phyloP scores from a whole-genome alignment of 306 rosid genomes.

The Pyrus betulifolia region DNA sequence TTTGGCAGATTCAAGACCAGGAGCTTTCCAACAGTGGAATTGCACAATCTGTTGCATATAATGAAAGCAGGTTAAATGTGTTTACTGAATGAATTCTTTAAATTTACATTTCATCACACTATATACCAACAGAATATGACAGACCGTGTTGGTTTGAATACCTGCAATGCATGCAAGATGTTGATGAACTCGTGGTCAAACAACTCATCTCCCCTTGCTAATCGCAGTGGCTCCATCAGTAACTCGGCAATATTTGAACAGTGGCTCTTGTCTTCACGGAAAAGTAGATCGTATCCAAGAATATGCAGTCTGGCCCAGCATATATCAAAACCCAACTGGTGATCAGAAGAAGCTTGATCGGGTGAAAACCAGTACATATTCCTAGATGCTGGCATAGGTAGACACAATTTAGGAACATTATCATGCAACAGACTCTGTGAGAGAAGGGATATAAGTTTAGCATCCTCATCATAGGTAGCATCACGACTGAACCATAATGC shows the following conservation, averaged over 20 bases:
- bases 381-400: constrained; percentile 74
- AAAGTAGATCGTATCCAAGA: constrained; percentile 55
- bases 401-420: constrained; percentile 28
- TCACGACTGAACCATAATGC: constrained; percentile 92
- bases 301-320: constrained; percentile 79
- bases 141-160: constrained; percentile 18
- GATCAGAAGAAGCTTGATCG: constrained; percentile 42
- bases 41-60: constrained; percentile 53
- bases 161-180: constrained; percentile 95
- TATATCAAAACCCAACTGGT: constrained; percentile 55
- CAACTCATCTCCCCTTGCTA: constrained; percentile 52
- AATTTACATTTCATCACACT: neutral
- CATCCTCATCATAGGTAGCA: constrained; percentile 78
- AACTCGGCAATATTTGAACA: constrained; percentile 43
- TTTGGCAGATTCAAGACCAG: constrained; percentile 21
- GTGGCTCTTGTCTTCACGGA: constrained; percentile 28
- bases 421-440: constrained; percentile 37
- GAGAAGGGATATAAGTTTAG: constrained; percentile 61
- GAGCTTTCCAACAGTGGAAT: constrained; percentile 57
- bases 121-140: neutral
- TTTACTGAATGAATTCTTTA: neutral
- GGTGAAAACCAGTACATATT: constrained; percentile 83
- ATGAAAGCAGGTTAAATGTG: neutral
- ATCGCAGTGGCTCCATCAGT: constrained; percentile 33
- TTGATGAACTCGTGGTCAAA: constrained; percentile 53